Conservation (phyloP, 768 basidiomycete species). For the Dacryopinax spathularia region DNA sequence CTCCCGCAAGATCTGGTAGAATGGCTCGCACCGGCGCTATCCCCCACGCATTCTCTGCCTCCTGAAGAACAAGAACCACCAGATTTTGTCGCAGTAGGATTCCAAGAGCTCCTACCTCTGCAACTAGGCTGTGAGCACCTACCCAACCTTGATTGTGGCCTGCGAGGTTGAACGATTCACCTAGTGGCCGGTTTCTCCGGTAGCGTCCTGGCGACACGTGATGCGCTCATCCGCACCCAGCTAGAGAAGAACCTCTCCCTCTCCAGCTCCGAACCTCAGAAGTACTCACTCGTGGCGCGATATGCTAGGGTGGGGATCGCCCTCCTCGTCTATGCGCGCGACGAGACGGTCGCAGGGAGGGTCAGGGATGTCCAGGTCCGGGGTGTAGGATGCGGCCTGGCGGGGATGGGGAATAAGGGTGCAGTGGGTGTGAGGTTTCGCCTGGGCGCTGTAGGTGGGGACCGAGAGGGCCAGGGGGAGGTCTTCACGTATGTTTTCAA, state of each 20-base stretch:
- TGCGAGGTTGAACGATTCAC: not conserved
- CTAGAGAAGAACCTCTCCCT: slow-evolving; percentile 41
- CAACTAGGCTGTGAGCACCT: slow-evolving; percentile 62
- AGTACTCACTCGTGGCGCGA: slow-evolving; percentile 66
- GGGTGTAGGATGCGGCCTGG: slow-evolving; percentile 56
- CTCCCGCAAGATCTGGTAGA: slow-evolving; percentile 76
- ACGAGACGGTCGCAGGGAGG: slow-evolving; percentile 35
- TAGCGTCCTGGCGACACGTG: slow-evolving; percentile 50
- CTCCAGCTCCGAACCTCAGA: slow-evolving; percentile 36
- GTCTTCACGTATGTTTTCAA: slow-evolving; percentile 80
- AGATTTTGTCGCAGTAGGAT: slow-evolving; percentile 79
- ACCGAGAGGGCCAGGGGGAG: slow-evolving; percentile 39
- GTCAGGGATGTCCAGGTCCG: slow-evolving; percentile 54
- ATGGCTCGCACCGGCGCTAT: slow-evolving; percentile 76
- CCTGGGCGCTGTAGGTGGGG: slow-evolving; percentile 39
- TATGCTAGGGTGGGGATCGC: slow-evolving; percentile 79
- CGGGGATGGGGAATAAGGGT: slow-evolving; percentile 86
- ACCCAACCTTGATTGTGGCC: not conserved
- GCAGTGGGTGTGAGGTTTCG: slow-evolving; percentile 81
- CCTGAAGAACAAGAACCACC: slow-evolving; percentile 45
- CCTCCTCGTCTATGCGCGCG: slow-evolving; percentile 70
- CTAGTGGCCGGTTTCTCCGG: slow-evolving; percentile 67
- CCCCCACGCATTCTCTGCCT: slow-evolving; percentile 58
- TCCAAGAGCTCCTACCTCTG: slow-evolving; percentile 84
- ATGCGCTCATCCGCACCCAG: slow-evolving; percentile 57